These are phyloP conservation scores for Diaporthe nobilis DNA, from an alignment of 2,329 filamentous ascomycete genomes.

Conservation along the genomic window DNA sequence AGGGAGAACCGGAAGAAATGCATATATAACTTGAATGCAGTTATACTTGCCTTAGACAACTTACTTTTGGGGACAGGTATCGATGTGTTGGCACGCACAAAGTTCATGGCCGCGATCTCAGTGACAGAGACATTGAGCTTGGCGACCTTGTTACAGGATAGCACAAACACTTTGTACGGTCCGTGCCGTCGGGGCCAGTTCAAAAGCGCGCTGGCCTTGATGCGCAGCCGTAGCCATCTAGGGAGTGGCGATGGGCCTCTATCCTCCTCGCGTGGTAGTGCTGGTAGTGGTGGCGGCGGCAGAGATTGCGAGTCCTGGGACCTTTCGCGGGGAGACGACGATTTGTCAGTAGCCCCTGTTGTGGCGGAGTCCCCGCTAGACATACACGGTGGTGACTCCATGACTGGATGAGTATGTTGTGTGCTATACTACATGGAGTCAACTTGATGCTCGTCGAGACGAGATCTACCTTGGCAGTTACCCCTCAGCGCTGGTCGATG, in stretches of 20 bases:
- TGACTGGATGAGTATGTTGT: background rate
- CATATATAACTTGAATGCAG: background rate
- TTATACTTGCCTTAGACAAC: background rate
- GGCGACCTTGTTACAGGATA: slow-evolving; percentile 33
- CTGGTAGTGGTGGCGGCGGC: background rate
- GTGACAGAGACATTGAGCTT: slow-evolving; percentile 24
- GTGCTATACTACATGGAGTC: background rate
- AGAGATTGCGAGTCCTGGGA: background rate
- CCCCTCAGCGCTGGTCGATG: background rate
- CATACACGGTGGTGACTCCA: background rate
- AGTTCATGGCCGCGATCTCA: slow-evolving; percentile 55
- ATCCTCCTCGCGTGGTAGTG: background rate
- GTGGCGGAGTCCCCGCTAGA: background rate
- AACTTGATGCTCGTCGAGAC: background rate
- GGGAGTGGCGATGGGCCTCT: background rate
- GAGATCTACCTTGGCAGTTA: background rate
- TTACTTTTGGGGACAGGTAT: slow-evolving; percentile 51
- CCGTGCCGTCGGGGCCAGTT: background rate
- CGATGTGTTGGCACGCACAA: slow-evolving; percentile 50
- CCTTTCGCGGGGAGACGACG: background rate
- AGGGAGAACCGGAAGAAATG: background rate
- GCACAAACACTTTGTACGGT: slow-evolving; percentile 7
- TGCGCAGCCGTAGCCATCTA: background rate
- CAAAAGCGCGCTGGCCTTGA: background rate
- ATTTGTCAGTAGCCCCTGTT: background rate